These are phyloP conservation scores for Claviceps humidiphila DNA, from an alignment of 2,329 filamentous ascomycete species.

Conservation along the genomic window DNA sequence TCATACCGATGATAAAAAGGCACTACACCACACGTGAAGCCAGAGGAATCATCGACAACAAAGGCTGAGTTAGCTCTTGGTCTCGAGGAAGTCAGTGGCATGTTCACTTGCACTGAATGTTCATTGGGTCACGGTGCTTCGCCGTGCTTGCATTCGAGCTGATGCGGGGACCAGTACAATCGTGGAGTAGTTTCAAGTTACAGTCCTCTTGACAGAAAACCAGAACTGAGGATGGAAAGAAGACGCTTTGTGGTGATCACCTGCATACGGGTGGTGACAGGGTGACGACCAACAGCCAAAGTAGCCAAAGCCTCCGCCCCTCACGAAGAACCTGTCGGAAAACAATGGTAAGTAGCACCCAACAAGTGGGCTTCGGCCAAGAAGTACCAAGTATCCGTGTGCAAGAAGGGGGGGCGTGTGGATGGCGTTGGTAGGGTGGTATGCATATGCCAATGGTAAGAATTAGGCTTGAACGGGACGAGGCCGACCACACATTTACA, in stretches of 20 bases:
- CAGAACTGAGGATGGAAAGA: neutral
- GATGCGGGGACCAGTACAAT: neutral
- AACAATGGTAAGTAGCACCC: neutral
- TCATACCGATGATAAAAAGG: no score
- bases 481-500: no score
- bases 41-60: no score
- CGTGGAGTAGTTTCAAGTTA: neutral
- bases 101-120: neutral
- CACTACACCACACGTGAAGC: no score
- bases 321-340: neutral
- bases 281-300: neutral
- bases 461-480: no score
- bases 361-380: neutral
- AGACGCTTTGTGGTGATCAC: neutral
- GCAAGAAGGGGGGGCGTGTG: neutral
- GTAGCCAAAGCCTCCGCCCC: neutral
- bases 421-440: neutral
- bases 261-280: neutral
- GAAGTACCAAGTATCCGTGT: neutral
- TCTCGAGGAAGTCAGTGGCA: neutral
- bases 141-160: neutral
- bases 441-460: neutral
- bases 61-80: neutral
- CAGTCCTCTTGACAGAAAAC: neutral
- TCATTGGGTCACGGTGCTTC: neutral